Percentiles rank a stretch among this genome's conserved stretches.
Evolutionary conservation across 1,284 basidiomycete species (phyloP).

Genomic region (Vanrija pseudolonga): DNA sequence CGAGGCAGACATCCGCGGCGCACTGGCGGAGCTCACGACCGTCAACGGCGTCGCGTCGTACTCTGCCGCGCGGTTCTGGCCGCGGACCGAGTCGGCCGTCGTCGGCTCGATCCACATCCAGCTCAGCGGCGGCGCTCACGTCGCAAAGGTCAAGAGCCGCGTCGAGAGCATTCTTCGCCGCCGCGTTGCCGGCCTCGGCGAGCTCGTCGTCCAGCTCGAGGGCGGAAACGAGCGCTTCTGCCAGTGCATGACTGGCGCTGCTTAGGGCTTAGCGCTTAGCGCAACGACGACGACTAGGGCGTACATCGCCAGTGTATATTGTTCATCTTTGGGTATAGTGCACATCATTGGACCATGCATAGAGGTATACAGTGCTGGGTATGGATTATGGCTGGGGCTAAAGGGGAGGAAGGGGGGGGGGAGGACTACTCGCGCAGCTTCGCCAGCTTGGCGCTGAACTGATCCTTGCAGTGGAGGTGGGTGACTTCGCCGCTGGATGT

Average conservation of each 20-base stretch:
- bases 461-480: slow-evolving; percentile 86
- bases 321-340: not conserved
- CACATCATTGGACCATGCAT: slow-evolving; percentile 2
- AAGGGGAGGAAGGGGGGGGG: not conserved
- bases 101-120: slow-evolving; percentile 90
- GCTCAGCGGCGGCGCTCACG: slow-evolving; percentile 56
- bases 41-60: slow-evolving; percentile 79
- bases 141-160: slow-evolving; percentile 67
- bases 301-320: not conserved
- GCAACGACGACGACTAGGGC: no score
- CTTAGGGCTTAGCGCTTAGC: not conserved
- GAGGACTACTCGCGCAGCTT: slow-evolving; percentile 37
- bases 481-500: slow-evolving; percentile 72
- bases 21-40: slow-evolving; percentile 67
- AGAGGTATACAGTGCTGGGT: slow-evolving; percentile 3
- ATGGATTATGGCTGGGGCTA: not conserved
- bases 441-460: slow-evolving; percentile 56
- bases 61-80: slow-evolving; percentile 86
- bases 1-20: slow-evolving; percentile 63
- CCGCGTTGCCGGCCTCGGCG: slow-evolving; percentile 72
- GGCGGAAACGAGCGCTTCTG: slow-evolving; percentile 42
- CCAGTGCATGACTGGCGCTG: slow-evolving; percentile 57
- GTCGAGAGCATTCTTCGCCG: slow-evolving; percentile 68
- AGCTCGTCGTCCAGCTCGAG: slow-evolving; percentile 81
- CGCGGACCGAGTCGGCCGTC: slow-evolving; percentile 78